Evolutionary conservation across 352 stramenopile species (phyloP).

Genomic region (Globisporangium canariense): DNA sequence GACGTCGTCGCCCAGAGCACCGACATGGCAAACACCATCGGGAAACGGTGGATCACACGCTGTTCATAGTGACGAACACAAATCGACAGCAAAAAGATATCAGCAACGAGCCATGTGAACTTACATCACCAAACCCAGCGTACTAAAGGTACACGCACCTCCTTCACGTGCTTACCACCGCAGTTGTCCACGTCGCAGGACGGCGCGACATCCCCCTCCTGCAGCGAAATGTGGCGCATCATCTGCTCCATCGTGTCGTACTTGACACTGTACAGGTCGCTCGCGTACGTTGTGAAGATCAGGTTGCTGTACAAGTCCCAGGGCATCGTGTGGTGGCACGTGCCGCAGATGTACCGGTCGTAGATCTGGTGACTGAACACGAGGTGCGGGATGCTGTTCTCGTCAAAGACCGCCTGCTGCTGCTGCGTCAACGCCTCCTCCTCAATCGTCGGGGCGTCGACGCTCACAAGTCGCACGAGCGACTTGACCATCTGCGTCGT

Average conservation of each 20-base stretch:
- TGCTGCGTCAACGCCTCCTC: conserved; percentile 33
- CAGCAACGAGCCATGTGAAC: not conserved
- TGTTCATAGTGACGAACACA: conserved; percentile 2
- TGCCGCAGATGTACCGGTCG: conserved; percentile 67
- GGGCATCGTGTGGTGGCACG: conserved; percentile 54
- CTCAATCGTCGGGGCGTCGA: conserved; percentile 35
- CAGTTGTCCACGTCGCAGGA: conserved; percentile 58
- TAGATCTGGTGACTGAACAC: conserved; percentile 88
- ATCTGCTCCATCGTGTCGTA: conserved; percentile 74
- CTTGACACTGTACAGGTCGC: conserved; percentile 53
- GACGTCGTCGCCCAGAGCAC: conserved; percentile 75
- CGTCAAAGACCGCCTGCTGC: conserved; percentile 71
- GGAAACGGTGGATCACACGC: conserved; percentile 79
- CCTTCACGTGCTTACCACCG: conserved; percentile 60
- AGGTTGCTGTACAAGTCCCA: conserved; percentile 85
- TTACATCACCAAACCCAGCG: too few relatives aligned
- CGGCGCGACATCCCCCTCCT: conserved; percentile 48
- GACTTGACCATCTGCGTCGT: conserved; percentile 72
- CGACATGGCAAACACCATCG: conserved; percentile 84
- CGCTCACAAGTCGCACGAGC: conserved; percentile 64
- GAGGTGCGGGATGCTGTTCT: conserved; percentile 83
- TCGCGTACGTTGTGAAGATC: conserved; percentile 81
- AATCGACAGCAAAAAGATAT: not conserved
- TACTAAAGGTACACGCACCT: conserved; percentile 24
- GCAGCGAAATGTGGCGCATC: conserved; percentile 54